Evolutionary conservation across 495 filamentous ascomycete species (phyloP).

Genomic region (Clohesyomyces aquaticus): DNA sequence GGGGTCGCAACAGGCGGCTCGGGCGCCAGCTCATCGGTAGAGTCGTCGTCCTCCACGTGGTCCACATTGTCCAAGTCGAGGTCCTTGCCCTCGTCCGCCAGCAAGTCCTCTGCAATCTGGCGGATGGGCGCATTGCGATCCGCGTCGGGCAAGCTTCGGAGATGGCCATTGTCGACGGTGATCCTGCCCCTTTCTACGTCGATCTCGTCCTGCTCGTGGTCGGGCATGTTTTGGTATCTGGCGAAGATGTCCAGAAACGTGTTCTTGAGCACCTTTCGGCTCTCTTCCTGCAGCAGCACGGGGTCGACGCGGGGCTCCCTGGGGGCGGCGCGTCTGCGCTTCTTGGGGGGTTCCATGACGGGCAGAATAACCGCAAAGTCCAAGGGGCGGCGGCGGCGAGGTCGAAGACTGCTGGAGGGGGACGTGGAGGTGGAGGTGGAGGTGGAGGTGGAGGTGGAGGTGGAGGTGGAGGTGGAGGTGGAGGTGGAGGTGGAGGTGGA

Average conservation of each 20-base stretch:
- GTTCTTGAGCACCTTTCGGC: conserved; percentile 71
- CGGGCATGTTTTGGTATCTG: conserved; percentile 73
- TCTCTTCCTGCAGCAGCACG: conserved; percentile 58
- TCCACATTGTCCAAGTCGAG: too few relatives aligned
- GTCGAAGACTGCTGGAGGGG: background rate
- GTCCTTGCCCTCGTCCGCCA: conserved; percentile 6
- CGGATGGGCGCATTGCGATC: conserved; percentile 21
- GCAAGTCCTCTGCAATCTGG: conserved; percentile 38
- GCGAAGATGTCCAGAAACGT: conserved; percentile 84
- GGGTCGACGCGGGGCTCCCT: conserved; percentile 42
- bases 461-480: background rate
- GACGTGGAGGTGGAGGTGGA: background rate
- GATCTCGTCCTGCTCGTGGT: conserved; percentile 67
- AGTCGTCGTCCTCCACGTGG: conserved; percentile 24
- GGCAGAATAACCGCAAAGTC: too few relatives aligned
- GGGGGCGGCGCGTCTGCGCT: conserved; percentile 29
- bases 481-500: background rate
- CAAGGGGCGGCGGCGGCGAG: too few relatives aligned
- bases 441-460: background rate
- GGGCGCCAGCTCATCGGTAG: conserved; percentile 29
- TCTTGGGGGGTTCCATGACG: conserved; percentile 33
- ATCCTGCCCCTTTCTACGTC: conserved; percentile 77
- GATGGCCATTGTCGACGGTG: conserved; percentile 85
- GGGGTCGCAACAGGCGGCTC: background rate
- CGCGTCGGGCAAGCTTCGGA: conserved; percentile 48